A percentile compares a stretch with the other conserved stretches of the same genome.
Evolutionary conservation across 2,329 filamentous ascomycete species (phyloP).

Genomic region (Ophiocordyceps camponoti-floridani): DNA sequence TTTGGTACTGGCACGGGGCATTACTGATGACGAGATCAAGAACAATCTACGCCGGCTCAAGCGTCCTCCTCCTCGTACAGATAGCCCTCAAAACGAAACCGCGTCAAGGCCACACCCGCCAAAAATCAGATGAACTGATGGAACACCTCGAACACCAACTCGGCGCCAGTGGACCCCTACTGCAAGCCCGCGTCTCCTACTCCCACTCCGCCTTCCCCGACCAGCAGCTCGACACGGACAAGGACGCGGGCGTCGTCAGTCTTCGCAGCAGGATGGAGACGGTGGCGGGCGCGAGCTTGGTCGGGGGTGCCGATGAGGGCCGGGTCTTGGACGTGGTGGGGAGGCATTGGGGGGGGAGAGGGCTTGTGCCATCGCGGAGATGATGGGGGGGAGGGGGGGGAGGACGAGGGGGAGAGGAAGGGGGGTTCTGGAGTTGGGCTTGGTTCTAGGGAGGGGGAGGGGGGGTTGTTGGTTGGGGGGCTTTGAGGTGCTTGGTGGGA

Average conservation of each 20-base stretch:
- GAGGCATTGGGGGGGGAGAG: too few relatives aligned
- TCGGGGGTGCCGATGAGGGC: too few relatives aligned
- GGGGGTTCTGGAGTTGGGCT: too few relatives aligned
- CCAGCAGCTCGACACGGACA: constrained; percentile 8
- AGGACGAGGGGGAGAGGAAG: too few relatives aligned
- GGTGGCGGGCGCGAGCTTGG: constrained; percentile 30
- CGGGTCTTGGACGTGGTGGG: too few relatives aligned
- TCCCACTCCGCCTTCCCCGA: constrained; percentile 35
- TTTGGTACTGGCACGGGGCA: too few relatives aligned
- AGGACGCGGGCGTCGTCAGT: constrained; percentile 14
- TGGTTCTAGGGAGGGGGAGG: too few relatives aligned
- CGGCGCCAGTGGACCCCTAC: constrained; percentile 20
- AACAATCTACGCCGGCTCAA: constrained; percentile 23
- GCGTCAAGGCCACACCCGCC: constrained; percentile 11
- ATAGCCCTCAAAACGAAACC: constrained; percentile 8
- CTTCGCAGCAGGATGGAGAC: constrained; percentile 34
- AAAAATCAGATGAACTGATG: constrained; percentile 36
- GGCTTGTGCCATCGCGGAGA: too few relatives aligned
- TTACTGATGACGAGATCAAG: too few relatives aligned
- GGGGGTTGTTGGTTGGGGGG: too few relatives aligned
- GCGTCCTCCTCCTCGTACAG: constrained; percentile 29
- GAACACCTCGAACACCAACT: constrained; percentile 39
- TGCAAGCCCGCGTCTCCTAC: constrained; percentile 35
- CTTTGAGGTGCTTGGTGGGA: too few relatives aligned
- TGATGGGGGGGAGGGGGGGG: too few relatives aligned